Base-by-base conservation (phyloP, 1,284 basidiomycete genomes). In the Ustilago crameri region DNA sequence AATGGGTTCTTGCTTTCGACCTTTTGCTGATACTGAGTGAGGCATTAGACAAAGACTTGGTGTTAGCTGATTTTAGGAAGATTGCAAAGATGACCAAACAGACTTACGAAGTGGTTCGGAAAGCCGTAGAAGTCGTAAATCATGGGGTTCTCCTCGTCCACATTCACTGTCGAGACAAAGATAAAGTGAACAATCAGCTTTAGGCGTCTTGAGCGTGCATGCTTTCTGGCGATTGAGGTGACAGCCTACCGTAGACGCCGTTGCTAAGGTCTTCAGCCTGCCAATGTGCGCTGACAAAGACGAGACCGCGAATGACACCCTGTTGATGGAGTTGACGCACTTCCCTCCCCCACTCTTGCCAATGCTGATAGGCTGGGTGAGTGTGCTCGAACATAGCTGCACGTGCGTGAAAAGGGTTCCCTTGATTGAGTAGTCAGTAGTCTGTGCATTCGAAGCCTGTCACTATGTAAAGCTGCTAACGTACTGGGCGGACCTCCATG, bases 111-210 rank as follows among this genome's bases (percentile, higher is more conserved):
- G 42, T 64, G 51, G 27, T 54, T 50, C 2, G 70, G 70, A 20
- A 86, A 86, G 51, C 74, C 74, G 72, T 85, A 85, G 57, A 85
- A 86, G 73, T 86, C 86, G 75, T 86, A 86, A 35, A 85, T 75
- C 30, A 86, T 75, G 0, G 85, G 84, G 45, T 77, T 65, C 3
- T 47, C 22, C 48, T 84, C 81, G 27, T 75, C 78, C 59, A 84
- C 84, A 44, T 86, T 72, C 14, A 78, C 63, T 69, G 44, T 15
- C 18, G 40, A 2, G 22, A 47, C n/a, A 45, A 14, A 44, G 26
- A 10, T 22, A 8, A 40, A 15, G 30, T 3, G 32, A 9, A 48
- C 37, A 9, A 17, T 41, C n/a, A 41, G 38, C 12, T 20, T 0
- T 8, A 30, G 9, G 3, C 5, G 1, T 32, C 12, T 48, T 9